Base-by-base conservation (phyloP, 306 rosid genomes). In the Sicyos baderoa region DNA sequence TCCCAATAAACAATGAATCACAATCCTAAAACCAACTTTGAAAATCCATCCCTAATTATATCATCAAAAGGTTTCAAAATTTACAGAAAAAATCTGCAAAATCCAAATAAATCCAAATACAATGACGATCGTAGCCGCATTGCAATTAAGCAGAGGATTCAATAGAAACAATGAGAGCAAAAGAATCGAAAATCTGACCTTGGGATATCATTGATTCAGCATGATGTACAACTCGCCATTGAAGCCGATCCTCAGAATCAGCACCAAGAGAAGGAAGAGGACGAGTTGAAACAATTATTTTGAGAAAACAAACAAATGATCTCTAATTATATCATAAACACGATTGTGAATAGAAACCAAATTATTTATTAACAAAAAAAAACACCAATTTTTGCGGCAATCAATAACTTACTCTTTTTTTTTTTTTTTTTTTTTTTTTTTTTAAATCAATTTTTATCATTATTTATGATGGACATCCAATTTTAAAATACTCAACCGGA, bases 201-300 rank as follows among this genome's bases (percentile, higher is more conserved):
- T 19, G 50, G 49, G 44, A 44, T 54, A 17, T 16, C 14, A 37
- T 21, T 59, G 35, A 67, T 67, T 47, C 54, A 44, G 37, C 13
- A 67, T 66, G 9, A 23, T 44, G 57, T 66, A 22, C 47, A 22
- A 58, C 70, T 52, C 70, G 56, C 60, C 76, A 59, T 72, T 72
- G 57, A 27, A 35, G 49, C 49, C 48, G 59, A 54, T 17, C 49
- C 72, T 74, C 37, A 18, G 18, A 45, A 17, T 7, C 52, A 42
- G 64, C 64, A 16, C 37, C 37, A 7, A 22, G 70, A 45, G 54
- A 66, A 54, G 15, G 42, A 54, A 66, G 71, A 22, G 29, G 29
- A 67, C 50, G 40, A 16, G 44, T 23, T n/a, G 53, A 54, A 63
- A 47, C 53, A 32, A 21, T 7, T 19, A 64, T 21, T 21, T 21